phyloP scores from a whole-genome alignment of 768 basidiomycete species.

The Hirschioporus abietinus region DNA sequence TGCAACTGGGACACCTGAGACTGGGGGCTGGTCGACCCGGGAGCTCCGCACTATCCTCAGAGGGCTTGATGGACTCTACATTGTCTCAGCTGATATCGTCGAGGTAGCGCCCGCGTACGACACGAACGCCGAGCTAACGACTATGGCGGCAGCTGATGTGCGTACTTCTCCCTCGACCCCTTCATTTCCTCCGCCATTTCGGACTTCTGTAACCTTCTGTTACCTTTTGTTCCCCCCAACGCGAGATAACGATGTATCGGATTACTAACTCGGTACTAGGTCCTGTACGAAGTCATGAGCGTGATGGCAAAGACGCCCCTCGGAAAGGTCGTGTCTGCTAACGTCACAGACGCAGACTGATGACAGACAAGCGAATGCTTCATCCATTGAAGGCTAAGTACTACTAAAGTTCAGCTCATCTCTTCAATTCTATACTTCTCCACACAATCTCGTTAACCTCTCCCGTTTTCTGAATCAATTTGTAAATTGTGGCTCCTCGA shows the following conservation, averaged over 20 bases:
- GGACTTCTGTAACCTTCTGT: constrained; percentile 10
- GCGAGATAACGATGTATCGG: constrained; percentile 19
- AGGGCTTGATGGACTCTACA: constrained; percentile 67
- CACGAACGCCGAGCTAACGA: constrained; percentile 56
- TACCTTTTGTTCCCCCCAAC: neutral
- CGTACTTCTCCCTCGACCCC: constrained; percentile 17
- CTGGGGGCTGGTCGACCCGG: constrained; percentile 80
- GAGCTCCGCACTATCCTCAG: constrained; percentile 73
- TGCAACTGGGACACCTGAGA: constrained; percentile 81
- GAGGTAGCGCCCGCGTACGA: constrained; percentile 85
- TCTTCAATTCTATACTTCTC: neutral
- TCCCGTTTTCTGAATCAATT: too few relatives aligned
- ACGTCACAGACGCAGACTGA: neutral
- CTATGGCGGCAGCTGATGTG: constrained; percentile 59
- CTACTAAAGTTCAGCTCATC: neutral
- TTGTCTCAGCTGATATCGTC: constrained; percentile 80
- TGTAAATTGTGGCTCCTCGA: too few relatives aligned
- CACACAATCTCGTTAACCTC: too few relatives aligned
- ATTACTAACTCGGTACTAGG: constrained; percentile 34
- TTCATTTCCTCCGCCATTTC: constrained; percentile 4
- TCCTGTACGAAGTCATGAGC: constrained; percentile 68
- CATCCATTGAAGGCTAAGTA: neutral
- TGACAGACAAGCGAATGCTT: neutral
- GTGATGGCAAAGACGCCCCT: constrained; percentile 78
- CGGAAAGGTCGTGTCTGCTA: constrained; percentile 40